These are phyloP conservation scores for Lasiodiplodia citricola DNA, from an alignment of 2,329 filamentous ascomycete genomes.

Conservation along the genomic window DNA sequence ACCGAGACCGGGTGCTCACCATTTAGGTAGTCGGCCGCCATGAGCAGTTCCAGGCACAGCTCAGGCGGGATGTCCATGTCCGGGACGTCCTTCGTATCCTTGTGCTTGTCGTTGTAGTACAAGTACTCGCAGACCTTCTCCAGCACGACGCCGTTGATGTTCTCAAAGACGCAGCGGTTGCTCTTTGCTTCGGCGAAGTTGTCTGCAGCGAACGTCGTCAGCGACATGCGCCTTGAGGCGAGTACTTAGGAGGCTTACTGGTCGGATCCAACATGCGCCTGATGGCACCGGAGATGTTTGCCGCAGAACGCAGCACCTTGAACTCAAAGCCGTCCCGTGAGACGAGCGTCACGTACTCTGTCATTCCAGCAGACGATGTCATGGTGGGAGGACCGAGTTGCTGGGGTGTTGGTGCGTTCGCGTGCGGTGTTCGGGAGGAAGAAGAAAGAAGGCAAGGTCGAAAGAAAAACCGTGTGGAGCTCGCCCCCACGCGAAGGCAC, in stretches of 20 bases:
- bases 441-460: neutral
- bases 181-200: constrained; percentile 69
- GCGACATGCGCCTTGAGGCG: neutral
- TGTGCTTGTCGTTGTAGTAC: constrained; percentile 79
- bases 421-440: neutral
- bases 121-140: constrained; percentile 85
- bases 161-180: constrained; percentile 70
- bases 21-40: constrained; percentile 78
- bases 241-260: constrained; percentile 49
- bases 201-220: constrained; percentile 45
- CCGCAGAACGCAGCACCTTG: constrained; percentile 72
- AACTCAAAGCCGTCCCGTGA: constrained; percentile 80
- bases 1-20: constrained; percentile 36
- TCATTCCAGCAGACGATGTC: constrained; percentile 11
- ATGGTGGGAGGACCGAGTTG: constrained; percentile 2
- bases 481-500: constrained; percentile 13
- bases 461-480: constrained; percentile 7
- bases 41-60: constrained; percentile 76
- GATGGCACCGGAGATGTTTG: constrained; percentile 72
- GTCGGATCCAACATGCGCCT: constrained; percentile 75
- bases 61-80: constrained; percentile 83
- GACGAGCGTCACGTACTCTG: constrained; percentile 78
- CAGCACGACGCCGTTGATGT: constrained; percentile 75
- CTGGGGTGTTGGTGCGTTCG: neutral
- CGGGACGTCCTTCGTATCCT: constrained; percentile 72